These are phyloP conservation scores for Annulohypoxylon truncatum DNA, from an alignment of 2,329 filamentous ascomycete genomes.

Conservation along the genomic window DNA sequence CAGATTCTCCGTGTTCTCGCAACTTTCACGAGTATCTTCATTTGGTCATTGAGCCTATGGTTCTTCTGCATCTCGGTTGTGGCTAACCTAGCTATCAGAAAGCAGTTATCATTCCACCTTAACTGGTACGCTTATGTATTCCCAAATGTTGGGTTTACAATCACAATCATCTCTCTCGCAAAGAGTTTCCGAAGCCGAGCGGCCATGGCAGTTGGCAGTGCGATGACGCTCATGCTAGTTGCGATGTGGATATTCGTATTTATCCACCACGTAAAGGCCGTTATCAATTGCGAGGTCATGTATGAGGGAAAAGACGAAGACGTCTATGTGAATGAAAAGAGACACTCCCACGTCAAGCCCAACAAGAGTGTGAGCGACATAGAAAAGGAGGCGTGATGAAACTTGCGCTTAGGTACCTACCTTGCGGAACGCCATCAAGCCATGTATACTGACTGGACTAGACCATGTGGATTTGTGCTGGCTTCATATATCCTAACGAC, in stretches of 20 bases:
- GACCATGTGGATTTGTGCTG: conserved; percentile 5
- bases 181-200: conserved; percentile 63
- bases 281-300: conserved; percentile 64
- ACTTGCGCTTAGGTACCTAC: background rate
- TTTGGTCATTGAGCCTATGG: conserved; percentile 62
- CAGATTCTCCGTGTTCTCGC: conserved; percentile 55
- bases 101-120: conserved; percentile 53
- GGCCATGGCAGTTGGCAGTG: conserved; percentile 65
- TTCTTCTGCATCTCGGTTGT: conserved; percentile 57
- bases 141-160: conserved; percentile 71
- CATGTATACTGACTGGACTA: background rate
- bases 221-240: conserved; percentile 66
- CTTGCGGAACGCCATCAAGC: background rate
- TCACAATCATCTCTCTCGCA: conserved; percentile 69
- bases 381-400: conserved; percentile 39
- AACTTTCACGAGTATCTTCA: conserved; percentile 56
- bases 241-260: conserved; percentile 66
- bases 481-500: conserved; percentile 5
- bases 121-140: conserved; percentile 75
- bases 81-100: conserved; percentile 46
- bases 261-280: conserved; percentile 60
- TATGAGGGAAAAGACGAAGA: conserved; percentile 72
- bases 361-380: conserved; percentile 27
- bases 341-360: conserved; percentile 43
- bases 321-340: conserved; percentile 40